Conservation (phyloP, 257 asterid genomes). For the Nicotiana benthamiana region DNA sequence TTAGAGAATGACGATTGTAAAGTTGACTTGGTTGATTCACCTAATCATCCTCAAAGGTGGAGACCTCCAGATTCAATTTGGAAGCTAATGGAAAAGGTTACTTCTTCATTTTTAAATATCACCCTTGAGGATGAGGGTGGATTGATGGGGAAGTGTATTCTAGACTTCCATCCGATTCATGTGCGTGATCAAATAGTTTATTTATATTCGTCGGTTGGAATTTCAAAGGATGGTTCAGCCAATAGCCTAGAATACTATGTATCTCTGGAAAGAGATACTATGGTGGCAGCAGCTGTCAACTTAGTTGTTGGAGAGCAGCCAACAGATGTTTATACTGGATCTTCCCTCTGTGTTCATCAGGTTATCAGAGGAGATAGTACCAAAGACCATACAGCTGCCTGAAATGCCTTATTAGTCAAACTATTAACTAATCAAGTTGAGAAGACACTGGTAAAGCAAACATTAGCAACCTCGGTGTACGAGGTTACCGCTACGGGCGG, state of each 20-base stretch:
- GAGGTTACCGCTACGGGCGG: conserved; percentile 93
- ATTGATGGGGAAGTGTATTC: too few species aligned
- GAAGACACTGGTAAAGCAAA: conserved; percentile 85
- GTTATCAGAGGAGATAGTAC: conserved; percentile 69
- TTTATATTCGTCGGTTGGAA: too few species aligned
- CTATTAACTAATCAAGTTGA: conserved; percentile 81
- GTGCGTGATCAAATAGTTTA: too few species aligned
- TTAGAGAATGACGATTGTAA: too few species aligned
- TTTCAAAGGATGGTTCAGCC: conserved; percentile 82
- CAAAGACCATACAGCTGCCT: conserved; percentile 60
- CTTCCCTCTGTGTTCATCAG: conserved; percentile 77
- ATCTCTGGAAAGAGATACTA: conserved; percentile 79
- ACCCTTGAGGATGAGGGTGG: too few species aligned
- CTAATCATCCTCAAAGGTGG: too few species aligned
- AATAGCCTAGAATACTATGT: conserved; percentile 97
- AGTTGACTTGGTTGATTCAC: too few species aligned
- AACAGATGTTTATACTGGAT: conserved; percentile 88
- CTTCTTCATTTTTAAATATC: too few species aligned
- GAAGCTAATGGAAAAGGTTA: too few species aligned
- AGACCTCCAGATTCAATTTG: too few species aligned
- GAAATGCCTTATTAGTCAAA: conserved; percentile 62
- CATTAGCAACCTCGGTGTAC: conserved; percentile 97
- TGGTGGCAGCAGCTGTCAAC: conserved; percentile 92
- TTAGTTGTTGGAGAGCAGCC: conserved; percentile 83
- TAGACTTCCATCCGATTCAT: too few species aligned